phyloP scores from a whole-genome alignment of 1,284 basidiomycete species.

The Dichomitus squalens region DNA sequence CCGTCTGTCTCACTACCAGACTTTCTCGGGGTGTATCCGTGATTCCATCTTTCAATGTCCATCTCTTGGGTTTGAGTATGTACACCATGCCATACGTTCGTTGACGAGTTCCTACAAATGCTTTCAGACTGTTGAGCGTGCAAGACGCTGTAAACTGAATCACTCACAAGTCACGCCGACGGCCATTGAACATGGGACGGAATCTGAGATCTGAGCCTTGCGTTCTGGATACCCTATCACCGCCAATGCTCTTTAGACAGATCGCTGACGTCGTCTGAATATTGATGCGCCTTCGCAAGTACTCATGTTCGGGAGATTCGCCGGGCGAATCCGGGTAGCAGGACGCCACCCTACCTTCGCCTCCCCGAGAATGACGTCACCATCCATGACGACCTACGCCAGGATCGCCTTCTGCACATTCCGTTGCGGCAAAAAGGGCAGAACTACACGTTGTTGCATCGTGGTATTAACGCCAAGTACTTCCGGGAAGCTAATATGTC shows the following conservation, averaged over 20 bases:
- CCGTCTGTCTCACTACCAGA: background rate
- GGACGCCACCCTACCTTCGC: no score
- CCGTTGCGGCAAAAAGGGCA: background rate
- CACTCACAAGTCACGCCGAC: background rate
- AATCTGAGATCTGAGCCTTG: background rate
- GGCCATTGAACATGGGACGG: no score
- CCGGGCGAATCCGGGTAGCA: no score
- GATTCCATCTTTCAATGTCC: background rate
- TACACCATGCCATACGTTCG: background rate
- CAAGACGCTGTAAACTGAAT: background rate
- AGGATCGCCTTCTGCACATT: background rate
- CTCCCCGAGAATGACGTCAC: background rate
- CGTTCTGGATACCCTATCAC: background rate
- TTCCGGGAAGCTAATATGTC: no score
- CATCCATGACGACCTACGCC: background rate
- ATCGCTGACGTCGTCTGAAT: background rate
- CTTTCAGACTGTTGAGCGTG: background rate
- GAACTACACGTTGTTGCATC: no score
- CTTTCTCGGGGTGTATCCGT: background rate
- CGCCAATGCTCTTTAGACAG: no score
- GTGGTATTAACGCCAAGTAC: no score
- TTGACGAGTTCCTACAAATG: background rate
- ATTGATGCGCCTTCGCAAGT: background rate
- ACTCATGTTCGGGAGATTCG: background rate
- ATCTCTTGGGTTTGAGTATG: background rate